Evolutionary conservation across 169 alveolate genomes (phyloP), one percentile per base, ranked within the genome.

Genomic region (Cyclospora cayetanensis): DNA sequence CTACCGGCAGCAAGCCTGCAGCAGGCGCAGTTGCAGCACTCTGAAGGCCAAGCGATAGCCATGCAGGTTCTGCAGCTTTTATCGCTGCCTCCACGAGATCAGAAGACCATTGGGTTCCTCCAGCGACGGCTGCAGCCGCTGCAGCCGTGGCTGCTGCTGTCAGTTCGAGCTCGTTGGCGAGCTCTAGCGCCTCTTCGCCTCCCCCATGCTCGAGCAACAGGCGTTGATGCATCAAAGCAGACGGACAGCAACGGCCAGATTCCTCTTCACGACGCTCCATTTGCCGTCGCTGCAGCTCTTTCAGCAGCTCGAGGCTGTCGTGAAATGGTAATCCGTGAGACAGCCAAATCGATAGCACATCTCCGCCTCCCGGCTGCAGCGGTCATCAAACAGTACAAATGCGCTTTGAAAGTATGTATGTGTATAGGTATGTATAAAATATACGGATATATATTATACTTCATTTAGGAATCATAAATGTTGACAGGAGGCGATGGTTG

Each of bases 61-160:
- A 79, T 15, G 88, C 88, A 29, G 66, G 72, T 35, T 31, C 74
- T 50, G 88, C 27, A 0, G 88, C 72, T 1, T 35, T 1, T 12
- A 50, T 79, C 50, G 88, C 88, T 79, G 88, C 88, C 4, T 46
- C 72, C 70, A 79, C 27, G 25, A 79, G 31, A 4, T 79, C 88
- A 18, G 72, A 25, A 25, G 88, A 46, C 50, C 88, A 66, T 15
- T 31, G 42, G 9, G 88, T 31, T 7, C 72, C 52, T 7, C 72
- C 52, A 31, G 88, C 88, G 27, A 70, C 72, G 37, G 88, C 70
- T 22, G 88, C 88, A 46, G 88, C 88, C 11, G 88, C 88, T 9
- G 88, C 88, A 18, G 88, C 88, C 34, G 88, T 70, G 27, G 88
- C 88, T 79, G 88, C 88, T 29, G 88, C 88, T 79, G 88, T 79